Percentiles rank a stretch among this genome's conserved stretches.
These are phyloP conservation scores for Hymenoscyphus albidus DNA, from an alignment of 2,329 filamentous ascomycete genomes.

Conservation along the genomic window DNA sequence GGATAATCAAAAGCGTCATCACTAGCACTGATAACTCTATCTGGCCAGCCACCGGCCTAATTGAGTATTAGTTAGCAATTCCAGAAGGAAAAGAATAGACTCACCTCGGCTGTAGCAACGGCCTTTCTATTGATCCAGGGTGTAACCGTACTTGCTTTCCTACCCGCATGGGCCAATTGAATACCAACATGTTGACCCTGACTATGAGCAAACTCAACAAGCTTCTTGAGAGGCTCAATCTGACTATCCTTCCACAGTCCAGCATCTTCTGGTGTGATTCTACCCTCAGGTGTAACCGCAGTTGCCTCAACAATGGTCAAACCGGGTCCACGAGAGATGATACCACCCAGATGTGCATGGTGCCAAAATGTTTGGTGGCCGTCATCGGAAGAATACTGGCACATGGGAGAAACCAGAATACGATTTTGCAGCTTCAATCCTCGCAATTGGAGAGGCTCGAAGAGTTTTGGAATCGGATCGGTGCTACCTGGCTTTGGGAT, in stretches of 20 bases:
- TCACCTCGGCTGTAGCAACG: slow-evolving; percentile 46
- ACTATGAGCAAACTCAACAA: slow-evolving; percentile 41
- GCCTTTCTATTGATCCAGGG: slow-evolving; percentile 54
- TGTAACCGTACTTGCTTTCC: slow-evolving; percentile 36
- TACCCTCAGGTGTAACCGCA: slow-evolving; percentile 24
- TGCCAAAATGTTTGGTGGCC: slow-evolving; percentile 78
- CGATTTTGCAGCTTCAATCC: slow-evolving; percentile 59
- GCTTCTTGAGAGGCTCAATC: slow-evolving; percentile 32
- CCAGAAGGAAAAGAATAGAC: background rate
- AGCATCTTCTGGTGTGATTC: slow-evolving; percentile 26
- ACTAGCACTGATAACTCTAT: slow-evolving; percentile 50
- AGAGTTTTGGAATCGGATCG: slow-evolving; percentile 47
- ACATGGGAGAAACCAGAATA: slow-evolving; percentile 59
- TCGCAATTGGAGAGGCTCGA: slow-evolving; percentile 38
- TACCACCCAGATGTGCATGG: slow-evolving; percentile 70
- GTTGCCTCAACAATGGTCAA: slow-evolving; percentile 29
- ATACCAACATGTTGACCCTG: slow-evolving; percentile 62
- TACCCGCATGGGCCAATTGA: slow-evolving; percentile 61
- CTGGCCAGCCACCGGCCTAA: slow-evolving; percentile 51
- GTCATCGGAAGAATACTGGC: slow-evolving; percentile 62
- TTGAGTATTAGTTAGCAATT: slow-evolving; percentile 38
- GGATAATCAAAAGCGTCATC: slow-evolving; percentile 56
- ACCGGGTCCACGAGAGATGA: slow-evolving; percentile 42
- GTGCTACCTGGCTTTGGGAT: slow-evolving; percentile 38
- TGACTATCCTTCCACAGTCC: slow-evolving; percentile 35